Evolutionary conservation across 345 rosid species (phyloP), one percentile per base, ranked within the genome.

Genomic region (Eutrema heterophyllum): DNA sequence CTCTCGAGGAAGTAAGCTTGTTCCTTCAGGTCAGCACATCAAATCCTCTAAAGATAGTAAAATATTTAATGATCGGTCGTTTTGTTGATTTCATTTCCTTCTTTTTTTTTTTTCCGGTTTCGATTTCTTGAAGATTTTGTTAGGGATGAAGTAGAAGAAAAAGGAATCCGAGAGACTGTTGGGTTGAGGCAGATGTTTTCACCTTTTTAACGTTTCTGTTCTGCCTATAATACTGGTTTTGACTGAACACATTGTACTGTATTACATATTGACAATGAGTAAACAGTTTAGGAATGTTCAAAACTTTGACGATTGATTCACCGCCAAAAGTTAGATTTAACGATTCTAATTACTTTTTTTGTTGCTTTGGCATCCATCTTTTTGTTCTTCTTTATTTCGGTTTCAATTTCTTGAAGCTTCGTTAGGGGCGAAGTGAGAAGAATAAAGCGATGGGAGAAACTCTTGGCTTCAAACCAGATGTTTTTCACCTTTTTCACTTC

Each of bases 91-190:
- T 61, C n/a, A 3, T 41, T 50, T 24, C 21, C 36, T 5, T 13
- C 0, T 29, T 12, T 24, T 26, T 30, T 4, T 30, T 30, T 30
- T 5, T 5, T 30, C 7, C 4, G 32, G 30, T 21, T 24, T 61
- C 32, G 50, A 2, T 38, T 61, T 61, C 4, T 3, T 40, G 39
- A 24, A 62, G 24, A 29, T 44, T 30, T 24, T 41, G 35, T 65
- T 44, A 51, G 74, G 71, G 71, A 72, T 80, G 67, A 74, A 78
- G 60, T 45, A 61, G 53, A 55, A 18, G 54, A 44, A 44, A 71
- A 33, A 61, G 39, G 38, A 27, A 54, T 44, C 10, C 2, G 40
- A 27, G 36, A 29, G 67, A 43, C 40, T 63, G 41, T 61, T 24
- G 66, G 50, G 12, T 26, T 38, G 4, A 12, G 18, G 11, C 50